Conservation (phyloP, 2,329 filamentous ascomycete species). For the Setomelanomma holmii region DNA sequence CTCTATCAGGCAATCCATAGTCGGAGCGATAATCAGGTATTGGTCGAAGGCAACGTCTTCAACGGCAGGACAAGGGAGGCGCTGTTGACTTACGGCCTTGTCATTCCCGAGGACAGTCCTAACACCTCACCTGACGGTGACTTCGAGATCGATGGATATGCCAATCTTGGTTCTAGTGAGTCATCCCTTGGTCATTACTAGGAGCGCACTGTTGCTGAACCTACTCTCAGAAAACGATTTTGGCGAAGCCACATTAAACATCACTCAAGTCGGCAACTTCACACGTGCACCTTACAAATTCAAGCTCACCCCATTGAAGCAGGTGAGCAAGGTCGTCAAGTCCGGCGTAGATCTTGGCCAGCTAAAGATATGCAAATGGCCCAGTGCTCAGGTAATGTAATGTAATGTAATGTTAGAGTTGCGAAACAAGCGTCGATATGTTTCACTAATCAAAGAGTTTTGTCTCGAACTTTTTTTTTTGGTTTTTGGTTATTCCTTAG, state of each 20-base stretch:
- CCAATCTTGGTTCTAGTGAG: slow-evolving; percentile 61
- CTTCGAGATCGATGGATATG: slow-evolving; percentile 62
- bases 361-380: slow-evolving; percentile 22
- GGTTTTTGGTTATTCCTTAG: too few species aligned
- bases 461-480: too few species aligned
- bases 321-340: slow-evolving; percentile 54
- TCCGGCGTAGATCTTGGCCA: slow-evolving; percentile 57
- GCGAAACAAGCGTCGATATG: too few species aligned
- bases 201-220: slow-evolving; percentile 5
- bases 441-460: too few species aligned
- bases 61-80: slow-evolving; percentile 56
- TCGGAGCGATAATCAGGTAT: slow-evolving; percentile 54
- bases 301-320: slow-evolving; percentile 55
- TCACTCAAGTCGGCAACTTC: slow-evolving; percentile 60
- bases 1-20: slow-evolving; percentile 52
- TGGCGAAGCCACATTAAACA: slow-evolving; percentile 58
- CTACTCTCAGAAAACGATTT: slow-evolving; percentile 54
- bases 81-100: slow-evolving; percentile 61
- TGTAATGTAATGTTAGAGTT: background rate
- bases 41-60: slow-evolving; percentile 59
- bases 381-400: background rate
- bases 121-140: slow-evolving; percentile 63
- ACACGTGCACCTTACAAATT: slow-evolving; percentile 58
- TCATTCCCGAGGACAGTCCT: slow-evolving; percentile 63
- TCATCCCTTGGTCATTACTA: slow-evolving; percentile 8